Evolutionary conservation across 441 rosid genomes (phyloP).

Genomic region (Brassica balearica): DNA sequence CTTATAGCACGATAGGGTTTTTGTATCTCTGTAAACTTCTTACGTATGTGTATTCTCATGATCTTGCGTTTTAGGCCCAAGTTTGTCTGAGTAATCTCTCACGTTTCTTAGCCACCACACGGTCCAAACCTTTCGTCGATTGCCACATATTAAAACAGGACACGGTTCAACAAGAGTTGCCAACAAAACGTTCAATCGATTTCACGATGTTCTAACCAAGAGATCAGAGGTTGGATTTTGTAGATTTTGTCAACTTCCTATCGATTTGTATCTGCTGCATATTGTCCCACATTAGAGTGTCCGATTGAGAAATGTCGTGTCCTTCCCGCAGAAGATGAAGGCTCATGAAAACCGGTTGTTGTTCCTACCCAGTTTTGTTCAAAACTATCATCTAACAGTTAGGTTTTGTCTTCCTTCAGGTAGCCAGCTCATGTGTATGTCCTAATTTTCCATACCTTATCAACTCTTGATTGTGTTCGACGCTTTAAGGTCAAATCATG

Average conservation of each 20-base stretch:
- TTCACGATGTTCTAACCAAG: background rate
- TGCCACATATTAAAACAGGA: slow-evolving; percentile 20
- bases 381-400: background rate
- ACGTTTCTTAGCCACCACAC: background rate
- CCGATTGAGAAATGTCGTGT: background rate
- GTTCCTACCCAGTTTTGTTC: background rate
- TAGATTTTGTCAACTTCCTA: background rate
- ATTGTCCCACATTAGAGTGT: background rate
- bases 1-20: background rate
- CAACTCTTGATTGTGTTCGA: slow-evolving; percentile 12
- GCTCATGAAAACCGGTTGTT: slow-evolving; percentile 78
- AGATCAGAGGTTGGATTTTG: slow-evolving; percentile 40
- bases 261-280: background rate
- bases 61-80: background rate
- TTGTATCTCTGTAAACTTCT: background rate
- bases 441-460: slow-evolving; percentile 4
- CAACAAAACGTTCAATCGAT: slow-evolving; percentile 15
- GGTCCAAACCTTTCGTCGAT: background rate
- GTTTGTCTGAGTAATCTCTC: background rate
- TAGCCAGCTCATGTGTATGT: slow-evolving; percentile 91
- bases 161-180: background rate
- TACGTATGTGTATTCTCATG: background rate
- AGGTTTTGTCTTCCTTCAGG: slow-evolving; percentile 43
- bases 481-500: background rate
- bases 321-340: slow-evolving; percentile 69